A percentile compares a stretch with the other conserved stretches of the same genome.
Conservation (phyloP, 1,284 basidiomycete genomes). For the Rhodotorula sp. region DNA sequence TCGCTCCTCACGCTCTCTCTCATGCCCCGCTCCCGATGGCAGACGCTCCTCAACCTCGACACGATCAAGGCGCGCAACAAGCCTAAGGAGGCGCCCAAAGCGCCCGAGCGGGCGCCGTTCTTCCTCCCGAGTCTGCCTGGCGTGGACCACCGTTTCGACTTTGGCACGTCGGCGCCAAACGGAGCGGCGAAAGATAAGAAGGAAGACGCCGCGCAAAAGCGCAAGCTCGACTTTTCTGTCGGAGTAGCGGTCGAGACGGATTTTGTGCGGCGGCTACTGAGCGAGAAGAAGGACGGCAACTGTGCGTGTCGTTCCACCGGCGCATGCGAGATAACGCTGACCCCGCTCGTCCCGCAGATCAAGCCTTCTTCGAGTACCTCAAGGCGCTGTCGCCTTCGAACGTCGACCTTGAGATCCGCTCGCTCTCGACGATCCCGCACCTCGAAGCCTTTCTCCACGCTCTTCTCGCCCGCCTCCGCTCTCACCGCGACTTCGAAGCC, state of each 20-base stretch:
- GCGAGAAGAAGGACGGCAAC: constrained; percentile 60
- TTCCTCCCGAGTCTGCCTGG: constrained; percentile 89
- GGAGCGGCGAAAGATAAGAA: constrained; percentile 43
- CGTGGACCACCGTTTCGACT: constrained; percentile 72
- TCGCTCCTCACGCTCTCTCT: constrained; percentile 87
- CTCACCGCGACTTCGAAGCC: constrained; percentile 89
- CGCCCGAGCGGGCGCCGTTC: constrained; percentile 92
- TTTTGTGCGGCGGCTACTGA: constrained; percentile 64
- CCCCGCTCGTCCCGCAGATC: constrained; percentile 56
- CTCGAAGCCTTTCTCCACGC: constrained; percentile 71
- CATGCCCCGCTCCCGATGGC: constrained; percentile 90
- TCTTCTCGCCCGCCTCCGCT: constrained; percentile 67
- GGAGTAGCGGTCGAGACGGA: constrained; percentile 64
- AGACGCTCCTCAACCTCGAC: constrained; percentile 92
- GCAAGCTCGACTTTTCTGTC: constrained; percentile 56
- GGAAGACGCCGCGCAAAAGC: constrained; percentile 55
- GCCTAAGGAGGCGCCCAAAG: constrained; percentile 91
- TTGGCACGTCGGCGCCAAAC: constrained; percentile 51
- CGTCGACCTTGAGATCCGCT: constrained; percentile 85
- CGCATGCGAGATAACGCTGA: background rate
- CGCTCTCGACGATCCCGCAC: constrained; percentile 58
- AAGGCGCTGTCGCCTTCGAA: constrained; percentile 87
- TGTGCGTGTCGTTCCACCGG: constrained; percentile 57
- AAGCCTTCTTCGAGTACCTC: constrained; percentile 76
- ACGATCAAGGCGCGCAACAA: constrained; percentile 94